Evolutionary conservation across 2,329 filamentous ascomycete genomes (phyloP).

Genomic region (Aspergillus alliaceus): DNA sequence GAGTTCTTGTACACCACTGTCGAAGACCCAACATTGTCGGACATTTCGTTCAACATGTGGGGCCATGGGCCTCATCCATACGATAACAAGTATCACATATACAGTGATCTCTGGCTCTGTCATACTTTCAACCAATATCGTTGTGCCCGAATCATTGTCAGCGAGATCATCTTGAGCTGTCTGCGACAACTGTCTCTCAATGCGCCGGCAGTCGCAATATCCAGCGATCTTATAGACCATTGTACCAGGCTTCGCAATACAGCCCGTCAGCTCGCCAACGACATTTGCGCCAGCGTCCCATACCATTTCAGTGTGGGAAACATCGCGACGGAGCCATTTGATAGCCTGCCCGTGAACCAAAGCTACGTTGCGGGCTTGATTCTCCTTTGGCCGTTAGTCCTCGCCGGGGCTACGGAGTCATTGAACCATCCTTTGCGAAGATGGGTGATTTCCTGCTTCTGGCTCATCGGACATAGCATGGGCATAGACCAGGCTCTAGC

Average conservation of each 20-base stretch:
- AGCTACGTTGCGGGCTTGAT: slow-evolving; percentile 34
- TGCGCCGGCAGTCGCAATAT: slow-evolving; percentile 19
- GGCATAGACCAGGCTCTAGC: slow-evolving; percentile 41
- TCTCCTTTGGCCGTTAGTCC: slow-evolving; percentile 39
- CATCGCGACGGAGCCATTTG: slow-evolving; percentile 6
- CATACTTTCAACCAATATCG: slow-evolving; percentile 62
- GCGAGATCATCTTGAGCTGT: slow-evolving; percentile 47
- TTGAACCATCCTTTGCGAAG: slow-evolving; percentile 25
- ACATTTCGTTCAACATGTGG: slow-evolving; percentile 37
- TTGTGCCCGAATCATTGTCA: slow-evolving; percentile 56
- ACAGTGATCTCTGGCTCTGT: slow-evolving; percentile 55
- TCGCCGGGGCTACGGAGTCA: slow-evolving; percentile 35
- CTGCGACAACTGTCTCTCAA: slow-evolving; percentile 26
- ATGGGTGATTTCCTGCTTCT: slow-evolving; percentile 35
- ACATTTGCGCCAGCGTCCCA: slow-evolving; percentile 40
- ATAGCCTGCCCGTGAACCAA: slow-evolving; percentile 22
- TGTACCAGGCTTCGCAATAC: slow-evolving; percentile 29
- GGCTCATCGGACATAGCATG: slow-evolving; percentile 35
- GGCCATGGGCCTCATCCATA: slow-evolving; percentile 38
- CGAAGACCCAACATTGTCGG: slow-evolving; percentile 18
- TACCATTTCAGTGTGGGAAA: slow-evolving; percentile 32
- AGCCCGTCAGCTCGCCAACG: slow-evolving; percentile 30
- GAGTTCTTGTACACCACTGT: slow-evolving; percentile 29
- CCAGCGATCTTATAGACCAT: slow-evolving; percentile 31
- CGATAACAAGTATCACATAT: slow-evolving; percentile 56